Base-by-base conservation (phyloP, 805 yeast species). In the Candida insectorum region DNA sequence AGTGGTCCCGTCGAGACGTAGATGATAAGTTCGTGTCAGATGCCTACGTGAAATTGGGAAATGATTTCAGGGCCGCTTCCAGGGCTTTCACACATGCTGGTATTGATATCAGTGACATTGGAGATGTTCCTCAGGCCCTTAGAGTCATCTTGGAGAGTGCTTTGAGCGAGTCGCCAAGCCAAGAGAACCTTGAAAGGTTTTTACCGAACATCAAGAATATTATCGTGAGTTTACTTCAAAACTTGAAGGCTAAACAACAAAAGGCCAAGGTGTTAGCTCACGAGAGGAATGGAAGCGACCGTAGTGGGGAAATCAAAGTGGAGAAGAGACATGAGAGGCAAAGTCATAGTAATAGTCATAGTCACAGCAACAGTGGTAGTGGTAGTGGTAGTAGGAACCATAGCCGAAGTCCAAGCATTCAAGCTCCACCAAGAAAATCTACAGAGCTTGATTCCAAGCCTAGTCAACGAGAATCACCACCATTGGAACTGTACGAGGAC, bases 31-130 rank as follows among this genome's bases (percentile, higher is more conserved):
- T 77, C 42, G 97, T 93, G 2, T 86, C 96, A 2, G 86, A 88
- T 48, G 84, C 88, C 3, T 93, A 87, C 55, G 98, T 93, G 11
- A 81, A 78, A 44, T 71, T 93, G 18, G 98, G 98, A 0, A 93
- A 89, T 51, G 97, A 91, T 57, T 93, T 88, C 67, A 80, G 91
- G 46, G 77, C 85, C 3, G 85, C 94, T 1, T 79, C 89, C 15
- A 73, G 86, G 39, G 85, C 94, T 3, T 89, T 91, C 54, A 63
- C 79, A 4, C 71, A 71, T 36, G 81, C 86, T 3, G 95, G 95
- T 0, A 78, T 93, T 4, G 89, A 84, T 44, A 81, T 83, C 11
- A 65, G 80, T 9, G 96, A 87, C 52, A 63, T 93, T 17, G 93
- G 95, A 1, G 96, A 91, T 51, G 96, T 93, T 2, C 97, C 98